Evolutionary conservation across 306 rosid species (phyloP).

Genomic region (Citrullus mucosospermus): DNA sequence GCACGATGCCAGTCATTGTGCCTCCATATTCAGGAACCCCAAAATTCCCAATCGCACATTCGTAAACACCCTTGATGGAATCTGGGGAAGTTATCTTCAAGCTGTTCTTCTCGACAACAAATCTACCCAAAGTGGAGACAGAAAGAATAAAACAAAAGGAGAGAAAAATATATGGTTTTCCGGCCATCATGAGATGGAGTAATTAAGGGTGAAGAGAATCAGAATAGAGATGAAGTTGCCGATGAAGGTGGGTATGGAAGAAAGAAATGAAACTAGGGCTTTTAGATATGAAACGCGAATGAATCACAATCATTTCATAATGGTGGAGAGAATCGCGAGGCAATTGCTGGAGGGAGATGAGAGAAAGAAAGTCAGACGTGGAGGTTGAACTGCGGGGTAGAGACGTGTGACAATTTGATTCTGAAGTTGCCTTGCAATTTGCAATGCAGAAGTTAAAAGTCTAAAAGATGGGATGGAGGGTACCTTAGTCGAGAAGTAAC

Average conservation of each 20-base stretch:
- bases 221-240: not conserved
- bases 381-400: not conserved
- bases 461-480: not conserved
- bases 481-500: not conserved
- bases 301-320: not conserved
- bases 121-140: constrained; percentile 51
- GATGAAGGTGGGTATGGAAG: no score
- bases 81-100: constrained; percentile 56
- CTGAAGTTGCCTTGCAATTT: not conserved
- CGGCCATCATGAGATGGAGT: constrained; percentile 17
- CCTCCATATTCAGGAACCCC: constrained; percentile 96
- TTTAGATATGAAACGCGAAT: not conserved
- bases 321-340: not conserved
- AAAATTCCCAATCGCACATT: constrained; percentile 95
- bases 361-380: not conserved
- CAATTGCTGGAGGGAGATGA: no score
- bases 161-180: constrained; percentile 23
- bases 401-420: not conserved
- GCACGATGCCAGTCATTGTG: constrained; percentile 61
- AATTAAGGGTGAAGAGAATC: not conserved
- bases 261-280: not conserved
- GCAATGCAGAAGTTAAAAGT: not conserved
- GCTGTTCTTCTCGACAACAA: constrained; percentile 93
- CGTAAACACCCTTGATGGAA: constrained; percentile 46
- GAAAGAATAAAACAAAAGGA: constrained; percentile 38